A percentile compares a stretch with the other conserved stretches of the same genome.
These are phyloP conservation scores for Kalaharituber pfeilii DNA, from an alignment of 2,329 filamentous ascomycete genomes.

Conservation along the genomic window DNA sequence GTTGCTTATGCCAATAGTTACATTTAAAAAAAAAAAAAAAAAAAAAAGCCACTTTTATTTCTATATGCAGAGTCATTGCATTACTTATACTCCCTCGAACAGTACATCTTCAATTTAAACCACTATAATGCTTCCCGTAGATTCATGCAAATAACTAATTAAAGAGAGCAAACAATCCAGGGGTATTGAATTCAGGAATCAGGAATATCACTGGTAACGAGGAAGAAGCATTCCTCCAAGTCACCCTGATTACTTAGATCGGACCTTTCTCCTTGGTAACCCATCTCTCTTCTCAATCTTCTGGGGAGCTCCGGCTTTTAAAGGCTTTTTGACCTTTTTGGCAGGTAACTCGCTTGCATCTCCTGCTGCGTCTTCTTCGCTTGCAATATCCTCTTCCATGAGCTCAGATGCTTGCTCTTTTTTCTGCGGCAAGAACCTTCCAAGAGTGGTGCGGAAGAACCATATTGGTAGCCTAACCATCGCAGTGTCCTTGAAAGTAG, in stretches of 20 bases:
- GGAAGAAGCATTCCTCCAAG: too few relatives aligned
- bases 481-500: slow-evolving; percentile 65
- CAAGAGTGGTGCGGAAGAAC: slow-evolving; percentile 42
- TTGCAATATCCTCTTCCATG: slow-evolving; percentile 20
- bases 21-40: too few relatives aligned
- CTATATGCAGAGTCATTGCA: too few relatives aligned
- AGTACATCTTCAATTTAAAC: too few relatives aligned
- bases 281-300: neutral
- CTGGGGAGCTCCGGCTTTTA: neutral
- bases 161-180: too few relatives aligned
- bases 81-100: too few relatives aligned
- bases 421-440: slow-evolving; percentile 30
- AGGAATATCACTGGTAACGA: too few relatives aligned
- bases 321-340: neutral
- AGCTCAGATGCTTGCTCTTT: slow-evolving; percentile 27
- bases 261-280: neutral
- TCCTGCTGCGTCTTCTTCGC: slow-evolving; percentile 4
- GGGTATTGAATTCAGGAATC: too few relatives aligned
- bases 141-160: too few relatives aligned
- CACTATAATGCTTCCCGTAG: too few relatives aligned
- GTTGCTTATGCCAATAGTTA: too few relatives aligned
- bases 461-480: slow-evolving; percentile 63
- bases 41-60: too few relatives aligned
- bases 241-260: neutral
- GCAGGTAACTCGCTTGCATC: neutral